A percentile compares a stretch with the other conserved stretches of the same genome.
Conservation (phyloP, 129 eudicot species). For the Apium graveolens region DNA sequence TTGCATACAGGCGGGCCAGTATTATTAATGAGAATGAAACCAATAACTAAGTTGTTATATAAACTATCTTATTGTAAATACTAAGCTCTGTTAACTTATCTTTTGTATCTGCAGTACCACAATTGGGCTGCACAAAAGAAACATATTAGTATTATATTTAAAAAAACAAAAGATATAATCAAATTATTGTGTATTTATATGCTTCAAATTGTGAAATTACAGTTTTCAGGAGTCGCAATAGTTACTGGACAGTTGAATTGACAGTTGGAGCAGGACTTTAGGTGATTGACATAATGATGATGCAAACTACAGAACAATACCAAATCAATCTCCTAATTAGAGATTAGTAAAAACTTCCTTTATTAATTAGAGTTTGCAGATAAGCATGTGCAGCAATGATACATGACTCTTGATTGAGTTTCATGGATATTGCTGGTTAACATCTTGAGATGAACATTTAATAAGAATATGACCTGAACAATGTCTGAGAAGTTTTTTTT, state of each 20-base stretch:
- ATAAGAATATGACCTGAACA: background rate
- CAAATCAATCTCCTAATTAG: background rate
- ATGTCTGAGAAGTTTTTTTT: background rate
- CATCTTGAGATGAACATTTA: background rate
- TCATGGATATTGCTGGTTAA: background rate
- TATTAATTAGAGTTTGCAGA: background rate
- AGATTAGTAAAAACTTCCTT: background rate
- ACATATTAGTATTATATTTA: too few species aligned
- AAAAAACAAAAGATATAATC: background rate
- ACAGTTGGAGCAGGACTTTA: background rate
- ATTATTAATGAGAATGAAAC: too few species aligned
- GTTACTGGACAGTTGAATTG: background rate
- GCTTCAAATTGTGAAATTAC: too few species aligned
- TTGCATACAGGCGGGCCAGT: too few species aligned
- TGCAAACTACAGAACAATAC: background rate
- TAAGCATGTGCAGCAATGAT: background rate
- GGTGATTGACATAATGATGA: background rate
- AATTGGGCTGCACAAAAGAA: background rate
- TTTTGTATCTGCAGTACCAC: background rate
- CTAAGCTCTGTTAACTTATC: background rate
- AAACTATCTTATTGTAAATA: background rate
- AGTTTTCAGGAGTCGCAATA: too few species aligned
- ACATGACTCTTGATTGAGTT: background rate
- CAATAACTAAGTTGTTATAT: too few species aligned
- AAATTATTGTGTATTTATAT: too few species aligned